Evolutionary conservation across 495 filamentous ascomycete species (phyloP).

Genomic region (Glutinoglossum americanum): DNA sequence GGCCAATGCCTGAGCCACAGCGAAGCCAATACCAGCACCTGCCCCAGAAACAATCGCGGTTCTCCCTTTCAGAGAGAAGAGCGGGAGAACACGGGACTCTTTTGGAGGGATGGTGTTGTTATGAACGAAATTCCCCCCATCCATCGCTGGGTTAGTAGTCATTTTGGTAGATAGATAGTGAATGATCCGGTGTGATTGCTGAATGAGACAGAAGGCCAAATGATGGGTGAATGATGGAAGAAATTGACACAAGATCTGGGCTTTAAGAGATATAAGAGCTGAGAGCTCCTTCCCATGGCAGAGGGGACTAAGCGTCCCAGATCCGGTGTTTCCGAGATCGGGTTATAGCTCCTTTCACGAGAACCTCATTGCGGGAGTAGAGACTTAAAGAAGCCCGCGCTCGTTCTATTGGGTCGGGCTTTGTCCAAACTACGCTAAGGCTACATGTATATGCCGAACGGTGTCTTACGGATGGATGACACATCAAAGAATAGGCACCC

Average conservation of each 20-base stretch:
- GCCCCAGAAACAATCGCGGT: slow-evolving; percentile 73
- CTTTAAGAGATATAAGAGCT: background rate
- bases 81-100: slow-evolving; percentile 40
- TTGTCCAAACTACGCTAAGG: no score
- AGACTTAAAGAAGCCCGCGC: no score
- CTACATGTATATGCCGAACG: no score
- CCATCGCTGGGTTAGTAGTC: slow-evolving; percentile 2
- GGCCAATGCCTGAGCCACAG: slow-evolving; percentile 52
- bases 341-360: no score
- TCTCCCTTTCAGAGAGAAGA: slow-evolving; percentile 67
- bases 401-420: no score
- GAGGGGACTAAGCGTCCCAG: no score
- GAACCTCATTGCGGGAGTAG: no score
- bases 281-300: background rate
- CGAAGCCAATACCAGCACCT: slow-evolving; percentile 60
- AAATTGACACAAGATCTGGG: background rate
- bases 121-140: slow-evolving; percentile 14
- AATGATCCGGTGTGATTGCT: background rate
- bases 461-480: no score
- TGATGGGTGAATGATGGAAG: background rate
- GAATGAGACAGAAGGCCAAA: background rate
- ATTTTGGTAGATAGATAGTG: background rate
- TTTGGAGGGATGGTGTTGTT: slow-evolving; percentile 27
- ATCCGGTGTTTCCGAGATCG: background rate
- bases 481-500: no score